A percentile compares a stretch with the other conserved stretches of the same genome.
Evolutionary conservation across 78 protist species (phyloP).

Genomic region (Planoprotostelium fungivorum): DNA sequence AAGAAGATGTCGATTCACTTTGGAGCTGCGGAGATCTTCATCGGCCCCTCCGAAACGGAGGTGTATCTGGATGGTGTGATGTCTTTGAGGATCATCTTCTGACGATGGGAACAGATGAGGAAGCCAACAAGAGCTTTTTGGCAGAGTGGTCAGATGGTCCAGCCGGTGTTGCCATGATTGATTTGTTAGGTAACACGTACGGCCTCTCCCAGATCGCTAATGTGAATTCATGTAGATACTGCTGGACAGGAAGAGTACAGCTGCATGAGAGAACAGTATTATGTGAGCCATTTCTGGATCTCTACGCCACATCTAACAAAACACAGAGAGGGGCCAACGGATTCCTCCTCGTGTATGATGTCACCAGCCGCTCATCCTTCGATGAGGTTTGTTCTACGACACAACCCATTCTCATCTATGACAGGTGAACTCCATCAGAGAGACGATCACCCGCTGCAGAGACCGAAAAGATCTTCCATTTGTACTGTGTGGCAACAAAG

Average conservation of each 20-base stretch:
- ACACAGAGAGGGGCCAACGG: background rate
- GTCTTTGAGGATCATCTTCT: no score
- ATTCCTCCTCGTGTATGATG: background rate
- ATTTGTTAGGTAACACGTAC: background rate
- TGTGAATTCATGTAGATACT: background rate
- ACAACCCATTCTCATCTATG: background rate
- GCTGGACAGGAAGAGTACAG: background rate
- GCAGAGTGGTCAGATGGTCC: background rate
- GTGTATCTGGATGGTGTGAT: background rate
- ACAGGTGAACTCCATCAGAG: background rate
- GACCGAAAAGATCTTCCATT: background rate
- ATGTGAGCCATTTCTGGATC: background rate
- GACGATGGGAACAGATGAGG: background rate
- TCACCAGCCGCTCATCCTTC: background rate
- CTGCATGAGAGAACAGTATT: background rate
- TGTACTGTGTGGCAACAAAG: background rate
- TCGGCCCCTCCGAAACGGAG: background rate
- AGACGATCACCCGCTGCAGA: background rate
- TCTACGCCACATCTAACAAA: background rate
- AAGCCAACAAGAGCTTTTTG: background rate
- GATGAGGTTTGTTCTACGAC: background rate
- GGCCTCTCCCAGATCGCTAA: background rate
- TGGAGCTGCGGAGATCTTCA: background rate
- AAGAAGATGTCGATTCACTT: background rate
- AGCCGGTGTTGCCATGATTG: background rate